phyloP scores from a whole-genome alignment of 2,329 filamentous ascomycete genomes.

The Apiospora koreana region DNA sequence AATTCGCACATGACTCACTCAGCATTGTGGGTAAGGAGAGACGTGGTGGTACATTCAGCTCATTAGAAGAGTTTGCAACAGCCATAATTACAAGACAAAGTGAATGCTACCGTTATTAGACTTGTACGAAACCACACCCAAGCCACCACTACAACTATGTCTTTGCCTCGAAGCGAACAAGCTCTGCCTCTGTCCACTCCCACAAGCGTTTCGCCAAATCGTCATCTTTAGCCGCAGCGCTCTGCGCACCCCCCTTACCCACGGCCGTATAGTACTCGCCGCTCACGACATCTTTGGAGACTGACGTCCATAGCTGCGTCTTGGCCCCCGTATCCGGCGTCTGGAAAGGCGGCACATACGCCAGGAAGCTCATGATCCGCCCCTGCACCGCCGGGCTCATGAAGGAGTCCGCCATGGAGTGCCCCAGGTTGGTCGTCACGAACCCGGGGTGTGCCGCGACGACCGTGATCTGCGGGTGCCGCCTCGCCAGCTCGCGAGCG shows the following conservation, averaged over 20 bases:
- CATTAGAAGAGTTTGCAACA: neutral
- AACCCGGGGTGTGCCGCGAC: slow-evolving; percentile 15
- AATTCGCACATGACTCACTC: neutral
- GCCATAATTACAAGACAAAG: neutral
- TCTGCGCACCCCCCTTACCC: slow-evolving; percentile 24
- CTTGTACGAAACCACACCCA: neutral
- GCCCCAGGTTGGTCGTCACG: slow-evolving; percentile 9
- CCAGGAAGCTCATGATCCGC: slow-evolving; percentile 13
- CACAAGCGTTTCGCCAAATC: slow-evolving; percentile 30
- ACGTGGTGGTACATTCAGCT: neutral
- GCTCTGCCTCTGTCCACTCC: slow-evolving; percentile 36
- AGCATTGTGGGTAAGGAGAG: neutral
- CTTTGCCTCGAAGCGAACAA: slow-evolving; percentile 18
- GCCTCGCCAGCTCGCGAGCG: slow-evolving; percentile 17
- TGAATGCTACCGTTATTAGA: neutral
- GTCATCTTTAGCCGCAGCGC: slow-evolving; percentile 21
- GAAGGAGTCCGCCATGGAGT: neutral
- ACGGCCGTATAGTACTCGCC: slow-evolving; percentile 39
- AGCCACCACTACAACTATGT: neutral
- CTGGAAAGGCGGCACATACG: neutral
- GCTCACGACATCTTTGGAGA: slow-evolving; percentile 29
- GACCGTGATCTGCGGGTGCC: slow-evolving; percentile 15
- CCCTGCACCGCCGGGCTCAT: slow-evolving; percentile 17
- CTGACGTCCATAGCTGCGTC: slow-evolving; percentile 40
- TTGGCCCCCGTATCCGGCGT: slow-evolving; percentile 34